These are phyloP conservation scores for Nyssa sinensis DNA, from an alignment of 148 eudicot species.

Conservation along the genomic window DNA sequence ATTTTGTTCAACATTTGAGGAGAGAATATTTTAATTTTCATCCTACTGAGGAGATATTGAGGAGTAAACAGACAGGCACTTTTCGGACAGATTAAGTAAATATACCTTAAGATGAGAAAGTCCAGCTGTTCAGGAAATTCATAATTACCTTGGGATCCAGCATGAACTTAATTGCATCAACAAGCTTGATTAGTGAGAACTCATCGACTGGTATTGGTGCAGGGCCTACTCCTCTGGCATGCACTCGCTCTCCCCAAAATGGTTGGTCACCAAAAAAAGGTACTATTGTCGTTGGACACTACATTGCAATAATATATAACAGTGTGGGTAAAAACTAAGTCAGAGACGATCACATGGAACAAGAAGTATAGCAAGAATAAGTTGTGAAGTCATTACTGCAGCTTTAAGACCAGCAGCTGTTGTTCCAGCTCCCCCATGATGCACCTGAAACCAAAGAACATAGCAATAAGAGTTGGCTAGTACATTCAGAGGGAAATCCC, in stretches of 20 bases:
- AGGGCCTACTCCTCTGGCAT: conserved; percentile 94
- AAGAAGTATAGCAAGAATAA: background rate
- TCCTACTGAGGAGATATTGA: too few relatives aligned
- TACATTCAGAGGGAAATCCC: background rate
- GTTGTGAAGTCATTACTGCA: conserved; percentile 53
- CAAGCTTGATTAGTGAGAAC: conserved; percentile 71
- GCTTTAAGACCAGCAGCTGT: conserved; percentile 99
- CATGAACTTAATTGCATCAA: conserved; percentile 76
- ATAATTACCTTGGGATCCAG: conserved; percentile 68
- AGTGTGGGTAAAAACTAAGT: conserved; percentile 12
- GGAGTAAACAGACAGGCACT: too few relatives aligned
- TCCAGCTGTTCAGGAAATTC: background rate
- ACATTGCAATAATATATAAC: conserved; percentile 19
- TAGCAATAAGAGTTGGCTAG: background rate
- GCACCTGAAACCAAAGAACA: conserved; percentile 85
- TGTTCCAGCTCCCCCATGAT: conserved; percentile 99
- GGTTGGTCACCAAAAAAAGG: conserved; percentile 99
- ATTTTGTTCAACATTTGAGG: too few relatives aligned
- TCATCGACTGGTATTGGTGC: conserved; percentile 84
- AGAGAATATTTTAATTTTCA: too few relatives aligned
- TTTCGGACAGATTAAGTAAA: too few relatives aligned
- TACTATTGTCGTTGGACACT: conserved; percentile 94
- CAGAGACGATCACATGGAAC: background rate
- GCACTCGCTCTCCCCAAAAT: conserved; percentile 97
- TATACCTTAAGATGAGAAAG: too few relatives aligned